Evolutionary conservation across 768 basidiomycete genomes (phyloP), one percentile per base, ranked within the genome.

Genomic region (Suillus sp.): DNA sequence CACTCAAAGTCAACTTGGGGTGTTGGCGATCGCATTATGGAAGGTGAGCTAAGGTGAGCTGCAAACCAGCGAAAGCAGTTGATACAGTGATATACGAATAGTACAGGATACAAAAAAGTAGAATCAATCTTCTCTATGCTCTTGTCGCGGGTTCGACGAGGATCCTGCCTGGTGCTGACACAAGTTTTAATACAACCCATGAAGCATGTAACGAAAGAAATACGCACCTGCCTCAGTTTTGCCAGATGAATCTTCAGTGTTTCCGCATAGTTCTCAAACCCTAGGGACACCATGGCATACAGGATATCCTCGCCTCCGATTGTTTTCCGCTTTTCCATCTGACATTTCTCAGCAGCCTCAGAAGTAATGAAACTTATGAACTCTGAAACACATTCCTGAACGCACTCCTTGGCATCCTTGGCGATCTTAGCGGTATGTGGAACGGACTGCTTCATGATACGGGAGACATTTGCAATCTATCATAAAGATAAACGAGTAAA

Each of bases 341-440:
- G 86, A 68, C 95, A 96, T 71, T 94, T 94, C 77, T 98, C 96
- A 18, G 93, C 94, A 5, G 96, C 96, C 76, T 99, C 96, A 50
- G 90, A 92, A 34, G 96, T 97, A 79, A 99, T 95, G 83, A 99
- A 99, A 69, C 88, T 89, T 75, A 99, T 98, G 81, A 97, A 99
- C 79, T 99, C 96, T 48, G 92, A 95, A 62, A 97, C 94, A 77
- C 96, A 97, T 78, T 98, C 96, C 75, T 99, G 96, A 48, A 98
- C 94, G 77, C 93, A 95, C 78, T 99, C 96, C 74, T 99, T 99
- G 51, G 95, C 95, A 77, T 99, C 96, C 76, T 98, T 98, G 9
- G 93, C 92, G 70, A 98, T 96, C 79, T 99, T 99, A 48, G 96
- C 93, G 22, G 91, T 91, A 0, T 88, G 79, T 0, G 96, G 96